Evolutionary conservation across 352 stramenopile genomes (phyloP).

Genomic region (Pseudoperonospora humuli): DNA sequence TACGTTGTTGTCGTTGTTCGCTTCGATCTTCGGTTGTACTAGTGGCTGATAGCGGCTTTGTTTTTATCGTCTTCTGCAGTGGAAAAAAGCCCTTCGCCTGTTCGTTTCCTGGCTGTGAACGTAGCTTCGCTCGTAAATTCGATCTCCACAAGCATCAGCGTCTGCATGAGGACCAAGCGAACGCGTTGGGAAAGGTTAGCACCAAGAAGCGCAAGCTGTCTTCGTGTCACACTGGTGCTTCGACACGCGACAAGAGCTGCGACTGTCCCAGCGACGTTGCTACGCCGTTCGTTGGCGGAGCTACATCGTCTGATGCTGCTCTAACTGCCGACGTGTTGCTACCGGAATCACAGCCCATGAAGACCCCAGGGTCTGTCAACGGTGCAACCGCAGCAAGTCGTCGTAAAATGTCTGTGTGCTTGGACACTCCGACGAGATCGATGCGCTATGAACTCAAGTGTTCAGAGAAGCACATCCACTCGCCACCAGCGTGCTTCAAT

Average conservation of each 20-base stretch:
- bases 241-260: conserved; percentile 11
- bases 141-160: conserved; percentile 70
- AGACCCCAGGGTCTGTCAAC: conserved; percentile 3
- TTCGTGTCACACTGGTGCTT: conserved; percentile 3
- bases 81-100: conserved; percentile 60
- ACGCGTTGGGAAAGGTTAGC: conserved; percentile 9
- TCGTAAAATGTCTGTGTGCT: conserved; percentile 18
- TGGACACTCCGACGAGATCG: conserved; percentile 17
- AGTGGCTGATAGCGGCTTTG: conserved; percentile 5
- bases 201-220: conserved; percentile 33
- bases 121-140: conserved; percentile 49
- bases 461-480: conserved; percentile 51
- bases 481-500: conserved; percentile 43
- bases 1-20: conserved; percentile 14
- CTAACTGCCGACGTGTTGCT: conserved; percentile 14
- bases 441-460: conserved; percentile 48
- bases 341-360: conserved; percentile 1
- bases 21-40: conserved; percentile 1
- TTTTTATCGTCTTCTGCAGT: conserved; percentile 17
- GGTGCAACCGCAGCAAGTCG: conserved; percentile 2
- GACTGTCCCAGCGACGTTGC: conserved; percentile 24
- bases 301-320: conserved; percentile 1
- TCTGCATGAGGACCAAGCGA: conserved; percentile 32
- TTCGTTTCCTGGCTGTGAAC: conserved; percentile 35
- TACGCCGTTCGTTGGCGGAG: conserved; percentile 7